Evolutionary conservation across 2,329 filamentous ascomycete species (phyloP), one percentile per base, ranked within the genome.

Genomic region (Rhynchosporium graminicola): DNA sequence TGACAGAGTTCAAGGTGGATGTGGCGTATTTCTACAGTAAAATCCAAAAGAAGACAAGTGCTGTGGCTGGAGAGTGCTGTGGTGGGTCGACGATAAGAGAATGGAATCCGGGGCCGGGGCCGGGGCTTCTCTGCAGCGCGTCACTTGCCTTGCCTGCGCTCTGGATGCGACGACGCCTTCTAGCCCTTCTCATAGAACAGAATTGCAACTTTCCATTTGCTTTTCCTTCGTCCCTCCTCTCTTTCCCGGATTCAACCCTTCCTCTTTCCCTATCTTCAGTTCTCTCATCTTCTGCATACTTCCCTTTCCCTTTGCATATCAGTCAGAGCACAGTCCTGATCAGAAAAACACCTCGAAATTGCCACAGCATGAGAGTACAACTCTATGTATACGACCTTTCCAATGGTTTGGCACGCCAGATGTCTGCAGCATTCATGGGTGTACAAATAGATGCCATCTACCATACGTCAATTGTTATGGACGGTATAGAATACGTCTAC

Each of bases 391-490:
- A 94, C 72, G 90, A 94, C 77, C 81, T 94, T 54, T 93, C 90
- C 1, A 76, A 77, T 76, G 79, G 64, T 68, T 81, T 60, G 75
- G 87, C 9, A 78, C 83, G 15, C 82, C 85, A 67, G 79, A 83
- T 72, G 15, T 74, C 71, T 8, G 67, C 64, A 26, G 77, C 82
- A 54, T 79, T 90, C 51, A 82, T 88, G 4, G 87, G 87, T 1
- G 83, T 82, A 1, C 86, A 89, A 58, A 91, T 97, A 56, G 94
- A 98, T 75, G 95, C 95, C 59, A 86, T 99, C 59, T 98, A 98
- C 70, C 95, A 99, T 75, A 98, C 95, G 0, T 91, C 93, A 0
- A 87, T 99, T 59, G 88, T 97, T 47, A 81, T 98, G 45, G 84
- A 87, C 58, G 87, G 88, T n/a, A 83, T 89, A 57, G 95, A 99